Conservation (phyloP, 2,329 filamentous ascomycete genomes). For the Dactylellina leptospora region DNA sequence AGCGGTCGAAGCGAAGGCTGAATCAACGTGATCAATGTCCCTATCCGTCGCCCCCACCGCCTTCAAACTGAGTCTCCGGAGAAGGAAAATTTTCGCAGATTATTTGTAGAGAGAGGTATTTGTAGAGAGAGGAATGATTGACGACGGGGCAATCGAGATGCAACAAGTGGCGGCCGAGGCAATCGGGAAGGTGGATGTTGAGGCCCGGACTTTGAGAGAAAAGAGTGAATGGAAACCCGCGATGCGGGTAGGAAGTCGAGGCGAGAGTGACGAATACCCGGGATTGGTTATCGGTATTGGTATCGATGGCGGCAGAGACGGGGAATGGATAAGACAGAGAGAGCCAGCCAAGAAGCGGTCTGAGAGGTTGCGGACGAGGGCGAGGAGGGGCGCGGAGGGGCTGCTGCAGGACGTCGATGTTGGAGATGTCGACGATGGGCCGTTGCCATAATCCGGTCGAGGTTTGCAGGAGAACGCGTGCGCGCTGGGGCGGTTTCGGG, state of each 20-base stretch:
- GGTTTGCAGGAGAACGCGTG: constrained; percentile 34
- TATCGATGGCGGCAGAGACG: too few relatives aligned
- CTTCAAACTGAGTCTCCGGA: constrained; percentile 26
- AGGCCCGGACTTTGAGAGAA: not conserved
- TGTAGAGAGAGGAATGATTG: not conserved
- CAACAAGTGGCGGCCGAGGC: not conserved
- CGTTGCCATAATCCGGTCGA: constrained; percentile 1
- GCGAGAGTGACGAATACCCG: too few relatives aligned
- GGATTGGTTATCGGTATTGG: too few relatives aligned
- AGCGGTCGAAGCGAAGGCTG: constrained; percentile 45
- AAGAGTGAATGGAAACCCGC: too few relatives aligned
- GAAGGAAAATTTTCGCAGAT: constrained; percentile 28
- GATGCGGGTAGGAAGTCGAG: too few relatives aligned
- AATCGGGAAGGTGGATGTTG: constrained; percentile 6
- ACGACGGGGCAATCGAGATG: not conserved
- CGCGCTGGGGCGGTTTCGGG: constrained; percentile 20
- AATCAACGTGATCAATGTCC: constrained; percentile 50
- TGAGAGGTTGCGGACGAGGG: too few relatives aligned
- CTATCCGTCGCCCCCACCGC: constrained; percentile 41
- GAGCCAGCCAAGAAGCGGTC: too few relatives aligned
- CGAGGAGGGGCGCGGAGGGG: not conserved
- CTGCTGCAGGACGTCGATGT: not conserved
- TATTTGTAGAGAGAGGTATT: not conserved
- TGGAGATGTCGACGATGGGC: constrained; percentile 1
- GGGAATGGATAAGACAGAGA: too few relatives aligned